A percentile compares a stretch with the other conserved stretches of the same genome.
Evolutionary conservation across 179 eudicot species (phyloP).

Genomic region (Dionaea muscipula): DNA sequence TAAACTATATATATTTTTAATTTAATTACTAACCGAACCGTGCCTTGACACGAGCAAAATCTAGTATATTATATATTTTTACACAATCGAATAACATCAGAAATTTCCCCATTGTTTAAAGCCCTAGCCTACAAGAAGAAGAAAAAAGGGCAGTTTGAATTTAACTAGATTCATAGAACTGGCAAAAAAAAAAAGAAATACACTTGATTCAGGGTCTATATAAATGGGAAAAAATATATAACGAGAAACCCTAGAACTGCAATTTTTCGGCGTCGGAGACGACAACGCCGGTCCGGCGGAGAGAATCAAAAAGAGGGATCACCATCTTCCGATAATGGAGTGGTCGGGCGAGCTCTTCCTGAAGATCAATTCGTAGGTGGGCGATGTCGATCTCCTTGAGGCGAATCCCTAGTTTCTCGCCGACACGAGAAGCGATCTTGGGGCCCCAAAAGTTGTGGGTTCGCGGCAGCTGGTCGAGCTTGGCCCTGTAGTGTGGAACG

Average conservation of each 20-base stretch:
- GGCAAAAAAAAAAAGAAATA: too few relatives aligned
- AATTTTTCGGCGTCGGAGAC: constrained; percentile 42
- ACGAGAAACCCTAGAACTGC: constrained; percentile 22
- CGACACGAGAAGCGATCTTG: constrained; percentile 40
- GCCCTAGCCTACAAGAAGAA: too few relatives aligned
- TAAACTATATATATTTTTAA: too few relatives aligned
- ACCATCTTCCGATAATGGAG: constrained; percentile 35
- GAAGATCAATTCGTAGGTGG: constrained; percentile 27
- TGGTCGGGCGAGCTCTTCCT: constrained; percentile 42
- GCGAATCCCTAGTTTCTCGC: constrained; percentile 59
- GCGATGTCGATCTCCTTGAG: constrained; percentile 39
- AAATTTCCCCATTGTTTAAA: too few relatives aligned
- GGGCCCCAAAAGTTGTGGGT: constrained; percentile 43
- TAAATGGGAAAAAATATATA: too few relatives aligned
- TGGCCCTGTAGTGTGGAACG: constrained; percentile 27
- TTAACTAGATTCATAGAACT: too few relatives aligned
- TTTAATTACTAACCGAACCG: too few relatives aligned
- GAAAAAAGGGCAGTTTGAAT: too few relatives aligned
- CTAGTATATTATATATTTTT: too few relatives aligned
- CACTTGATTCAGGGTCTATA: too few relatives aligned
- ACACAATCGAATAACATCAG: too few relatives aligned
- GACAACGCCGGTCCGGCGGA: constrained; percentile 28
- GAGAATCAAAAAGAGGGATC: constrained; percentile 38
- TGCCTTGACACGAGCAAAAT: too few relatives aligned
- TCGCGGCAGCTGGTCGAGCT: constrained; percentile 43